Base-by-base conservation (phyloP, 2,329 filamentous ascomycete species). In the Ophiostoma novo-ulmi region DNA sequence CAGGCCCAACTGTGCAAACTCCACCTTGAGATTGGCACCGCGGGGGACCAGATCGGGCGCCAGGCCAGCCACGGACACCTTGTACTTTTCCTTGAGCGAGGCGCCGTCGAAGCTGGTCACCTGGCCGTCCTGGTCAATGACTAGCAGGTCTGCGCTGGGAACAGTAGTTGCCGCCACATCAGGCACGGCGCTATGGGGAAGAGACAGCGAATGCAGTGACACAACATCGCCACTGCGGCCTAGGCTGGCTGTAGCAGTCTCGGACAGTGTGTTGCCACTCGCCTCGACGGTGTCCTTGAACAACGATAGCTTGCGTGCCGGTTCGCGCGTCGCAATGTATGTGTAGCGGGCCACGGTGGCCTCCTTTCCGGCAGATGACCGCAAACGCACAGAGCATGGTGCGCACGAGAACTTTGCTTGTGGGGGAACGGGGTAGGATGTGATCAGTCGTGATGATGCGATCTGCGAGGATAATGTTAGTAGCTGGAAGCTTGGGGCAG, bases 381-480 rank as follows among this genome's bases (percentile, higher is more conserved):
- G 83, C 73, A 83, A 80, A 74, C 86, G 82, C 61, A 89, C 77
- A 20, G 88, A 90, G 77, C 82, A 84, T 26, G 87, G 85, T 10
- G 87, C 78, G 78, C 88, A 89, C 70, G 87, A 87, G 77, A 90
- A 88, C 69, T 82, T 83, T 69, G 88, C 85, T 77, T 89, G 87
- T 1, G 88, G 88, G 36, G 88, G 86, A 72, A 90, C 85, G 31
- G 88, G 87, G 77, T 90, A 90, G 1, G 88, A 90, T 7, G 88
- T 89, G 75, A 90, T 83, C 73, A 89, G 80, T 72, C 85, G 83
- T 6, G 87, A 85, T 3, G 86, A 85, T 3, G 87, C 83, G 65
- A 89, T 82, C 88, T 90, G 8, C 10, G 5, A 14, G 39, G 52
- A n/a, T 22, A 36, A 66, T 31, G 61, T 69, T 67, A 77, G 31